Evolutionary conservation across 257 asterid species (phyloP).

Genomic region (Osmanthus fragrans): DNA sequence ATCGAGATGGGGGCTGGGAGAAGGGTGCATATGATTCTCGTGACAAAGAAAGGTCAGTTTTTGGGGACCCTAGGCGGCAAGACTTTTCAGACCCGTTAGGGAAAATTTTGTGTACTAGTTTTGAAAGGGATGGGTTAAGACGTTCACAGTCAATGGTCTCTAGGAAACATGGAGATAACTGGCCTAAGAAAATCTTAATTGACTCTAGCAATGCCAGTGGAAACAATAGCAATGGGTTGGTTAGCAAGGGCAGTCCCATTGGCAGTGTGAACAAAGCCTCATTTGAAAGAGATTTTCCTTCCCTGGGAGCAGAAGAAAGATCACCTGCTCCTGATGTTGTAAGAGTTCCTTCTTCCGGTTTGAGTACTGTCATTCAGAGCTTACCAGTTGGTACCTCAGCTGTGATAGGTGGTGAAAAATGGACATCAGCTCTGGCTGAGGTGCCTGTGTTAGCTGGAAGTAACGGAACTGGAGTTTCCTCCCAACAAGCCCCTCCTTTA

Average conservation of each 20-base stretch:
- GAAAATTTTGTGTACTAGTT: constrained; percentile 38
- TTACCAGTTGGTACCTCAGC: constrained; percentile 50
- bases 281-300: constrained; percentile 61
- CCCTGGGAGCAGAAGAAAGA: constrained; percentile 62
- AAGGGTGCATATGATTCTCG: constrained; percentile 40
- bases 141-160: constrained; percentile 70
- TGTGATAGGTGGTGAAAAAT: constrained; percentile 60
- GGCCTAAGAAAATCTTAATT: constrained; percentile 44
- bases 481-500: constrained; percentile 45
- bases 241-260: constrained; percentile 38
- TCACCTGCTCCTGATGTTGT: constrained; percentile 46
- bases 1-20: constrained; percentile 58
- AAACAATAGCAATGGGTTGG: constrained; percentile 38
- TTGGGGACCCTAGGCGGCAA: constrained; percentile 42
- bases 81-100: constrained; percentile 46
- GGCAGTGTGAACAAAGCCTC: constrained; percentile 42
- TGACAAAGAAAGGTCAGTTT: constrained; percentile 42
- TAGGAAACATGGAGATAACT: constrained; percentile 54
- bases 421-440: constrained; percentile 82
- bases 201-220: constrained; percentile 40
- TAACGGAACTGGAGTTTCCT: constrained; percentile 39
- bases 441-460: constrained; percentile 47
- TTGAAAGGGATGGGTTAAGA: constrained; percentile 66
- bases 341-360: constrained; percentile 74
- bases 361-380: constrained; percentile 50